phyloP scores from a whole-genome alignment of 2,329 filamentous ascomycete genomes.

The Claviceps sorghi region DNA sequence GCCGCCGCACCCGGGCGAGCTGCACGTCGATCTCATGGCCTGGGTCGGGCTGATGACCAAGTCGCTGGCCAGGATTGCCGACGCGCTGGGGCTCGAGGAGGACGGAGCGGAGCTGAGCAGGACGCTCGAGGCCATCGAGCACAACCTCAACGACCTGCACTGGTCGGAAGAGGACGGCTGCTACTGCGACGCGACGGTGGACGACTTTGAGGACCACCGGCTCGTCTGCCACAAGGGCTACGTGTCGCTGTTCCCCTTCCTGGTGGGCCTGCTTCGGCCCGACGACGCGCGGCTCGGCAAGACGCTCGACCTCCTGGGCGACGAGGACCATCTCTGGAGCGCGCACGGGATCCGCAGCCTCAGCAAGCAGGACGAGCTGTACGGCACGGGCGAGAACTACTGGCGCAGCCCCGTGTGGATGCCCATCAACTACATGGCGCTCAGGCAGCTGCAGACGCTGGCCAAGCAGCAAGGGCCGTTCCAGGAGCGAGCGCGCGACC shows the following conservation, averaged over 20 bases:
- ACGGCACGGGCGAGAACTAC: constrained; percentile 90
- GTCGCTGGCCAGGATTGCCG: constrained; percentile 67
- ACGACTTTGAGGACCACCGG: constrained; percentile 80
- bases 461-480: constrained; percentile 54
- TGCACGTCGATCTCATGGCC: constrained; percentile 85
- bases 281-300: constrained; percentile 61
- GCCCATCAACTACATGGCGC: constrained; percentile 83
- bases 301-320: constrained; percentile 61
- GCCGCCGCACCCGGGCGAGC: constrained; percentile 86
- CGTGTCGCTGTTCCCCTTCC: constrained; percentile 81
- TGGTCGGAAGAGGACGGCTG: constrained; percentile 70
- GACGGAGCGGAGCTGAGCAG: constrained; percentile 59
- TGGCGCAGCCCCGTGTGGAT: constrained; percentile 94
- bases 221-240: constrained; percentile 96
- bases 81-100: constrained; percentile 58
- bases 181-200: constrained; percentile 90
- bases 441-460: constrained; percentile 58
- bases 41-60: constrained; percentile 97
- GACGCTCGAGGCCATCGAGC: constrained; percentile 61
- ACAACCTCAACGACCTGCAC: constrained; percentile 84
- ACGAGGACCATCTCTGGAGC: constrained; percentile 82
- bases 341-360: constrained; percentile 77
- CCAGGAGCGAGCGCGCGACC: constrained; percentile 48
- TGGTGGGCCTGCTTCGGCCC: constrained; percentile 63
- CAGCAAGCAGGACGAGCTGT: constrained; percentile 68